Base-by-base conservation (phyloP, 352 stramenopile genomes). In the Peronospora destructor region DNA sequence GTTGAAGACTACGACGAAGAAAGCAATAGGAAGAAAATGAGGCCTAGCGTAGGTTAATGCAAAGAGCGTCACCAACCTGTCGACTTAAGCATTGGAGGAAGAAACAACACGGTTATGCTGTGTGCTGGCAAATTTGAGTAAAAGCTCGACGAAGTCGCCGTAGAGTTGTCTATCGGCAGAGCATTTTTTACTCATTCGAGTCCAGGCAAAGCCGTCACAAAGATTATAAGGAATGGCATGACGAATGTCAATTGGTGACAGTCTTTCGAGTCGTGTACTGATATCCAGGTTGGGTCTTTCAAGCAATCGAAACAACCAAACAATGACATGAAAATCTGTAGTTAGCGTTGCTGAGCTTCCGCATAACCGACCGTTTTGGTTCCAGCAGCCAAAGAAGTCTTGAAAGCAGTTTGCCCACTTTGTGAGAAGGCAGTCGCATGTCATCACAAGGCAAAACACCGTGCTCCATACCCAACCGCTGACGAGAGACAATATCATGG, bases 401-500 rank as follows among this genome's bases (percentile, higher is more conserved):
- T 34, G 32, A 47, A 57, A 51, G 23, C 39, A 37, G 21, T 16
- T 11, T 49, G 16, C n/a, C 36, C 35, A 4, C 17, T 42, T 7
- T 11, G 13, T 35, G 50, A 48, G 8, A 45, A 57, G 10, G 30
- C 29, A 12, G 6, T 49, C 14, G 4, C 32, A 1, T 58, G 6
- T 17, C 45, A 11, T 47, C 29, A 16, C 45, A 64, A 30, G 44
- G 25, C 30, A 34, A 33, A 40, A 42, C 34, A 4, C 14, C 45
- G 33, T 66, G 66, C 49, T 63, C 39, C 7, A 60, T 43, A 2
- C 59, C 47, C 19, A 38, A 68, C 23, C 8, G 43, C 72, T 16
- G 72, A 87, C 30, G 67, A 1, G 73, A 90, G 41, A 68, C 67
- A 0, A 35, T 87, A 3, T 83, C 74, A 4, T 68, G 74, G 5